phyloP scores from a whole-genome alignment of 1,284 basidiomycete species.

The Leccinum solheimii region DNA sequence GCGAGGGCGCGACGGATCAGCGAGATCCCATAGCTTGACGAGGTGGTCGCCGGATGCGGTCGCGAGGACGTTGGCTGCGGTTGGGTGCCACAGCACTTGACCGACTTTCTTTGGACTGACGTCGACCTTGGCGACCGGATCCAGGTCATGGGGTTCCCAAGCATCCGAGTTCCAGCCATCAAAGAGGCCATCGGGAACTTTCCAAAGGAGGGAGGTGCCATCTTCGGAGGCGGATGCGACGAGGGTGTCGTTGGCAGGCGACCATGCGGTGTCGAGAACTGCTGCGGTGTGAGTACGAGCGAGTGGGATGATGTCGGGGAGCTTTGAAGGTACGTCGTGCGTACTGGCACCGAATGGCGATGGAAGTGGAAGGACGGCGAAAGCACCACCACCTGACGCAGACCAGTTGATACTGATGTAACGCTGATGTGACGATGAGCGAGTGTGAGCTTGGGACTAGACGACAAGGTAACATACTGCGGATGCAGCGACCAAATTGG shows the following conservation, averaged over 20 bases:
- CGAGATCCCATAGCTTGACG: slow-evolving; percentile 92
- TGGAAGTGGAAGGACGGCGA: slow-evolving; percentile 86
- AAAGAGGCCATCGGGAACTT: slow-evolving; percentile 70
- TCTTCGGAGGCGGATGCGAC: slow-evolving; percentile 93
- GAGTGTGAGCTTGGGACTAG: neutral
- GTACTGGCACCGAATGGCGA: slow-evolving; percentile 65
- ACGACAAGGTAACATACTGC: slow-evolving; percentile 46
- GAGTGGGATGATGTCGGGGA: slow-evolving; percentile 92
- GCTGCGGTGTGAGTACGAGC: slow-evolving; percentile 83
- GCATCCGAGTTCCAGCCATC: slow-evolving; percentile 86
- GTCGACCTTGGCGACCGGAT: slow-evolving; percentile 75
- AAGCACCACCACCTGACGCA: slow-evolving; percentile 93
- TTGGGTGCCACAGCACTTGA: slow-evolving; percentile 94
- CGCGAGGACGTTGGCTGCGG: slow-evolving; percentile 84
- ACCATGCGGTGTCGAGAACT: slow-evolving; percentile 97
- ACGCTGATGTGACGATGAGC: slow-evolving; percentile 46
- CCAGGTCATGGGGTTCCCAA: slow-evolving; percentile 83
- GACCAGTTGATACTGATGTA: slow-evolving; percentile 96
- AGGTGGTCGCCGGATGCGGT: slow-evolving; percentile 87
- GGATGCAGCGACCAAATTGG: slow-evolving; percentile 89
- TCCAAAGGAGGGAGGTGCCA: slow-evolving; percentile 90
- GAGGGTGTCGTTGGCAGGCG: slow-evolving; percentile 89
- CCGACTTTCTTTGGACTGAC: slow-evolving; percentile 86
- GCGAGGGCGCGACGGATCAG: slow-evolving; percentile 56
- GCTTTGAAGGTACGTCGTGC: slow-evolving; percentile 66